A percentile compares a stretch with the other conserved stretches of the same genome.
These are phyloP conservation scores for Periconia sp. DNA, from an alignment of 2,329 filamentous ascomycete genomes.

Conservation along the genomic window DNA sequence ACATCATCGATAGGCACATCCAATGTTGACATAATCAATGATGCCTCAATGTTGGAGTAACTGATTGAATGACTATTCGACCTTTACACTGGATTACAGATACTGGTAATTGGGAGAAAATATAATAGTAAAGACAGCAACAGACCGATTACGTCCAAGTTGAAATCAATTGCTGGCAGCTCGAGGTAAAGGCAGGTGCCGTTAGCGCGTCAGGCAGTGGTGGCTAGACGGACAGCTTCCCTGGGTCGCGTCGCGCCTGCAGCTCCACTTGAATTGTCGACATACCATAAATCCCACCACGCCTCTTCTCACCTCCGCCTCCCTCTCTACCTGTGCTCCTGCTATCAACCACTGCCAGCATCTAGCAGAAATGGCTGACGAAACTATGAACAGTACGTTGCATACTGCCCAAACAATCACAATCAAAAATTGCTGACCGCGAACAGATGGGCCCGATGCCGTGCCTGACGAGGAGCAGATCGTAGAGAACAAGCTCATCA, in stretches of 20 bases:
- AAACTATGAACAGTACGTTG: slow-evolving; percentile 40
- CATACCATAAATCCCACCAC: background rate
- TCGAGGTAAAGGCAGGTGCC: background rate
- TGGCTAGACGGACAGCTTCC: background rate
- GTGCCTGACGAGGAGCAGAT: slow-evolving; percentile 71
- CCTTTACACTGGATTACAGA: too few species aligned
- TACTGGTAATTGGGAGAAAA: too few species aligned
- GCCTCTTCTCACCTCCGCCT: background rate
- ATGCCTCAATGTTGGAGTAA: too few species aligned
- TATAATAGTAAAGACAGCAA: too few species aligned
- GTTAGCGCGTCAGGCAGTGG: background rate
- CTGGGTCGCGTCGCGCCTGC: background rate
- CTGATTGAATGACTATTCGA: too few species aligned
- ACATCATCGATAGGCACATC: too few species aligned
- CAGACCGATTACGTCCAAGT: too few species aligned
- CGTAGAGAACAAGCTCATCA: slow-evolving; percentile 83
- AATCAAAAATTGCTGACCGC: background rate
- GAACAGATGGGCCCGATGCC: slow-evolving; percentile 44
- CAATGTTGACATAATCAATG: too few species aligned
- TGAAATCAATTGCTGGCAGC: too few species aligned
- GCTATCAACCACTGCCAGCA: background rate
- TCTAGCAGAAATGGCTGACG: slow-evolving; percentile 18
- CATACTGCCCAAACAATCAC: background rate
- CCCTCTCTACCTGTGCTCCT: background rate
- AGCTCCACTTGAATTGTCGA: background rate